phyloP scores from a whole-genome alignment of 2,329 filamentous ascomycete genomes.

The Escovopsis weberi region DNA sequence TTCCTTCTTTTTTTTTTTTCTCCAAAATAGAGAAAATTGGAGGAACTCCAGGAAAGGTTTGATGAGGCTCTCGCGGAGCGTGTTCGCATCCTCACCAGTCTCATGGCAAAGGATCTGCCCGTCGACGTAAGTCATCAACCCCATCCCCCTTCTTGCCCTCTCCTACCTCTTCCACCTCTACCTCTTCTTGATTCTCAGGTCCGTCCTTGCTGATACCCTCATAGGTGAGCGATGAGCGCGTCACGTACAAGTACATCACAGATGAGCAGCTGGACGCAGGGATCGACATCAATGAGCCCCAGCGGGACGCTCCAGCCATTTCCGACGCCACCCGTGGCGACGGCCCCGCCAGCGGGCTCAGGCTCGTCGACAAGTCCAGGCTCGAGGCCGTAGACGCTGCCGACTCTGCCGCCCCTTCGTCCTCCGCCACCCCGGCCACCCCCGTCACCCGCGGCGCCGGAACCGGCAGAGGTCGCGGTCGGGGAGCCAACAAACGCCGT shows the following conservation, averaged over 20 bases:
- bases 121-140: constrained; percentile 30
- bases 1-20: not conserved
- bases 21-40: constrained; percentile 21
- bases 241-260: constrained; percentile 29
- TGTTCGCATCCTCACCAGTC: constrained; percentile 28
- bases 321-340: constrained; percentile 29
- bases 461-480: constrained; percentile 14
- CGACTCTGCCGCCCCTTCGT: constrained; percentile 12
- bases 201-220: not conserved
- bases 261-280: constrained; percentile 28
- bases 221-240: constrained; percentile 29
- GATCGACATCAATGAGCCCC: constrained; percentile 28
- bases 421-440: constrained; percentile 9
- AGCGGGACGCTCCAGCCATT: constrained; percentile 26
- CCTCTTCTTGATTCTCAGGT: not conserved
- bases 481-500: constrained; percentile 31
- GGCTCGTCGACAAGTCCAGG: constrained; percentile 5
- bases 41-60: constrained; percentile 26
- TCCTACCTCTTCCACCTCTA: not conserved
- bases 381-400: constrained; percentile 22
- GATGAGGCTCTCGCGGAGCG: constrained; percentile 31
- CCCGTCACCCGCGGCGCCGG: constrained; percentile 16
- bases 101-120: constrained; percentile 29
- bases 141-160: constrained; percentile 4
- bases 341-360: constrained; percentile 28